These are phyloP conservation scores for Dalechampia spathulata DNA, from an alignment of 441 rosid genomes.

Conservation along the genomic window DNA sequence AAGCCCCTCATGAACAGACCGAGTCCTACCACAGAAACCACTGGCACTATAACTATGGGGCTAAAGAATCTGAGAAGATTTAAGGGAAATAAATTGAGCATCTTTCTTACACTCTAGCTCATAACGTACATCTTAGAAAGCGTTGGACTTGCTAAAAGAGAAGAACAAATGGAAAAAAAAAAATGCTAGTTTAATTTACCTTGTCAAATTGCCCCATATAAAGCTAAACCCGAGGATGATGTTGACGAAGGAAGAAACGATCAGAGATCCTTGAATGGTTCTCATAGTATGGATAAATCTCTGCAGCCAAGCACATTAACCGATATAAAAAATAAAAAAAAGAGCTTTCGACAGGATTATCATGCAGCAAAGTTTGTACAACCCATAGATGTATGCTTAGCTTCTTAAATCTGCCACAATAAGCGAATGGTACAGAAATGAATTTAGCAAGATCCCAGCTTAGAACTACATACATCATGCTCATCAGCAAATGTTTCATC, in stretches of 20 bases:
- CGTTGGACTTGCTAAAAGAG: too few relatives aligned
- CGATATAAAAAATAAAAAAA: background rate
- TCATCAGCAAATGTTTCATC: slow-evolving; percentile 40
- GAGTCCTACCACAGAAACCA: slow-evolving; percentile 68
- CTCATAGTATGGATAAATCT: slow-evolving; percentile 64
- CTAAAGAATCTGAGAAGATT: slow-evolving; percentile 44
- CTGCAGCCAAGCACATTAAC: slow-evolving; percentile 35
- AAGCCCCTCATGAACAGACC: slow-evolving; percentile 80
- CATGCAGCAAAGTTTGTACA: background rate
- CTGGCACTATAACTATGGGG: slow-evolving; percentile 67
- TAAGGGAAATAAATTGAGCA: slow-evolving; percentile 8
- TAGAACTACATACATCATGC: slow-evolving; percentile 42
- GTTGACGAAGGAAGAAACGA: slow-evolving; percentile 74
- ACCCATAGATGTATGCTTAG: background rate
- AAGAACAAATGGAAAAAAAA: background rate
- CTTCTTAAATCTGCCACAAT: background rate
- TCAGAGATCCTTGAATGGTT: slow-evolving; percentile 84
- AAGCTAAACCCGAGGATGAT: slow-evolving; percentile 67
- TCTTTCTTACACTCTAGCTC: too few relatives aligned
- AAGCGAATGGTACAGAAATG: background rate
- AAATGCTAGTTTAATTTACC: slow-evolving; percentile 27
- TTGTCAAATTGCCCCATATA: slow-evolving; percentile 66
- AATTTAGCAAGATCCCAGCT: background rate
- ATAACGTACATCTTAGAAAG: background rate
- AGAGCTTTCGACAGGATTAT: slow-evolving; percentile 2